Percentiles rank a stretch among this genome's conserved stretches.
Conservation (phyloP, 441 rosid species). For the Euphorbia celastroides region DNA sequence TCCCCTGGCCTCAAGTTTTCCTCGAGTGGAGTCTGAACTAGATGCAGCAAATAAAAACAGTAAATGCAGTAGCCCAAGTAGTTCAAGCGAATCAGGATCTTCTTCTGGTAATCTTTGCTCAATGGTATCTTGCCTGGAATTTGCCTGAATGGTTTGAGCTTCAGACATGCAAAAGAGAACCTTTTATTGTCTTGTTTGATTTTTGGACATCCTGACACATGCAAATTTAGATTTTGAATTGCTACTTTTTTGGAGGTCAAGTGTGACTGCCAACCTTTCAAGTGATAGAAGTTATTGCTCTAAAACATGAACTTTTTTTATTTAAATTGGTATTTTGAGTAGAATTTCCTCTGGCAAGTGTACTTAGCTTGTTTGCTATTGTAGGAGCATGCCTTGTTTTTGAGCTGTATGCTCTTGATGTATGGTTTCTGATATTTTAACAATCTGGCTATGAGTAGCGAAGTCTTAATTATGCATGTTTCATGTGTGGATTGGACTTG, state of each 20-base stretch:
- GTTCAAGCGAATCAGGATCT: conserved; percentile 73
- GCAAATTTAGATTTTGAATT: background rate
- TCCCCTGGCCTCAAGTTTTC: conserved; percentile 45
- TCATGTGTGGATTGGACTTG: background rate
- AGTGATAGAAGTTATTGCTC: background rate
- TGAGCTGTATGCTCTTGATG: background rate
- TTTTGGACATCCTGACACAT: background rate
- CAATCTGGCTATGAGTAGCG: background rate
- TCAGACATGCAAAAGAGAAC: background rate
- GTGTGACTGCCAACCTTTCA: no score
- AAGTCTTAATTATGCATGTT: background rate
- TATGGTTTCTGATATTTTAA: background rate
- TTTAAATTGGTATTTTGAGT: background rate
- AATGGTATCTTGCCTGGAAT: background rate
- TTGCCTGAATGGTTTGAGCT: background rate
- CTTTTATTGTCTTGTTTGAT: background rate
- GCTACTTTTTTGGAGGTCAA: background rate
- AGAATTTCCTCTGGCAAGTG: background rate
- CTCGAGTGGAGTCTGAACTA: conserved; percentile 53
- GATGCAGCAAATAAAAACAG: conserved; percentile 46
- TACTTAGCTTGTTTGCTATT: background rate
- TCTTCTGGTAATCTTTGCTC: conserved; percentile 45
- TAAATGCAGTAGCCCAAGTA: conserved; percentile 56
- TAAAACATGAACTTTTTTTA: background rate
- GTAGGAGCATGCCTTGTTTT: background rate